Conservation (phyloP, 192 early-diverging fungal genomes). For the Jimgerdemannia lactiflua region DNA sequence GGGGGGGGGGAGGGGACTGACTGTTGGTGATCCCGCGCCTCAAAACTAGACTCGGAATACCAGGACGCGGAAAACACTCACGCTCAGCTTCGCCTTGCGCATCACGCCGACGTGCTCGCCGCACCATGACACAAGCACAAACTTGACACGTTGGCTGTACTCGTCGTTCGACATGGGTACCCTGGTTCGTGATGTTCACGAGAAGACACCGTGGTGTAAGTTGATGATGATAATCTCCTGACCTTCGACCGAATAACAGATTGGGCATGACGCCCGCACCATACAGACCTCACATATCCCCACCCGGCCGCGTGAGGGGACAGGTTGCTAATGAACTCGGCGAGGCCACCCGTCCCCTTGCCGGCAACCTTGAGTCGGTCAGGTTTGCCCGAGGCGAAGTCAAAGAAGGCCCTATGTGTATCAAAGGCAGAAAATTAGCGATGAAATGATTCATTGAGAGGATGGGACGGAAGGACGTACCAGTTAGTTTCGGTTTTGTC, state of each 20-base stretch:
- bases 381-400: constrained; percentile 33
- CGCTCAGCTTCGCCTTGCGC: constrained; percentile 74
- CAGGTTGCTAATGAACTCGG: constrained; percentile 57
- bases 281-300: constrained; percentile 70
- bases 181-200: constrained; percentile 16
- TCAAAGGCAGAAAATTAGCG: constrained; percentile 19
- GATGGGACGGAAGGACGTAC: neutral
- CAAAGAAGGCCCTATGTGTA: constrained; percentile 23
- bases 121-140: constrained; percentile 66
- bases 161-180: constrained; percentile 41
- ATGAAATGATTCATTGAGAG: constrained; percentile 46
- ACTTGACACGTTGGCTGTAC: constrained; percentile 61
- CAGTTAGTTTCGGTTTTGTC: constrained; percentile 55
- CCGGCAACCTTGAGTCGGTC: constrained; percentile 34
- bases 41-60: neutral
- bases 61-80: neutral
- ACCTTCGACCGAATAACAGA: neutral
- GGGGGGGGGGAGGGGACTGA: too few species aligned
- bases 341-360: constrained; percentile 52
- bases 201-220: constrained; percentile 40
- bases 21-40: too few species aligned
- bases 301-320: constrained; percentile 69
- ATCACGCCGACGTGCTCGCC: constrained; percentile 68
- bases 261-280: neutral
- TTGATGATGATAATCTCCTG: neutral